Evolutionary conservation across 2,329 filamentous ascomycete species (phyloP).

Genomic region (Pseudocercospora fuligena): DNA sequence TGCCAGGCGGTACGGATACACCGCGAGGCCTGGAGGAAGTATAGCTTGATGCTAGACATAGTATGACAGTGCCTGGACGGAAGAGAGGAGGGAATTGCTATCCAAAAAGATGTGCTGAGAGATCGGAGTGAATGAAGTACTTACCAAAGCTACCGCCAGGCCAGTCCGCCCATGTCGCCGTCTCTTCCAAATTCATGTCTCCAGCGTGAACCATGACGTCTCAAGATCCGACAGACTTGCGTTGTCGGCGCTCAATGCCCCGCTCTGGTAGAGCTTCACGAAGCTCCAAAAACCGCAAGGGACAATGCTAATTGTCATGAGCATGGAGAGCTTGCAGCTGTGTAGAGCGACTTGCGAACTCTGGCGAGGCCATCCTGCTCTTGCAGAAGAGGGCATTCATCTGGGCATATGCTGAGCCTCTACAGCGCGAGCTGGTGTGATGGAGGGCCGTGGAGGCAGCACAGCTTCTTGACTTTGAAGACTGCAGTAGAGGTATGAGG

Average conservation of each 20-base stretch:
- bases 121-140: not conserved
- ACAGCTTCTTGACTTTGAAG: not conserved
- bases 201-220: slow-evolving; percentile 7
- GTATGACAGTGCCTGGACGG: not conserved
- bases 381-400: too few species aligned
- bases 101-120: not conserved
- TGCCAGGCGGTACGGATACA: slow-evolving; percentile 54
- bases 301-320: not conserved
- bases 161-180: not conserved
- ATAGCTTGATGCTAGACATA: slow-evolving; percentile 47
- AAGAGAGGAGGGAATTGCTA: not conserved
- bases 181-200: slow-evolving; percentile 1
- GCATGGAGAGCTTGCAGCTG: too few species aligned
- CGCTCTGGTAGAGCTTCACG: not conserved
- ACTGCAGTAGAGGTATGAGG: not conserved
- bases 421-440: not conserved
- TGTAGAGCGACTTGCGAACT: too few species aligned
- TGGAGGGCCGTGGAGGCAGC: too few species aligned
- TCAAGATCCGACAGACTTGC: not conserved
- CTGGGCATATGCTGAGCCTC: too few species aligned
- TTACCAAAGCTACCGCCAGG: not conserved
- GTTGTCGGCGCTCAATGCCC: not conserved
- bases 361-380: too few species aligned
- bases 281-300: not conserved
- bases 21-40: slow-evolving; percentile 55